A percentile compares a stretch with the other conserved stretches of the same genome.
Conservation (phyloP, 2,329 filamentous ascomycete genomes). For the Epichloe sibirici region DNA sequence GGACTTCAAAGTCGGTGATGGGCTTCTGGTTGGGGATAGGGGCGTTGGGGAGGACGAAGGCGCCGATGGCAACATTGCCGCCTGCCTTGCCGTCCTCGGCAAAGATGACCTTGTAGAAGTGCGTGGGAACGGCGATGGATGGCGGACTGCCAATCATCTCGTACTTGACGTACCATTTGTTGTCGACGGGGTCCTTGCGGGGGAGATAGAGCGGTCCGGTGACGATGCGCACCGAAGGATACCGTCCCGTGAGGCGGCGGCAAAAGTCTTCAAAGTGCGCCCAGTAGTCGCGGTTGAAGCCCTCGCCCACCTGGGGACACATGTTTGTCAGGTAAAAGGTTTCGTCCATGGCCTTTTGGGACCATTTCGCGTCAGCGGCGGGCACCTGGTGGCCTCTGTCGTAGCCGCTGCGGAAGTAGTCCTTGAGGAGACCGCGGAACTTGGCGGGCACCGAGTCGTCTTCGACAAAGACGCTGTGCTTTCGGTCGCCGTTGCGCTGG, state of each 20-base stretch:
- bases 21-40: conserved; percentile 78
- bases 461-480: conserved; percentile 72
- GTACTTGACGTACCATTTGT: conserved; percentile 91
- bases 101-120: conserved; percentile 99
- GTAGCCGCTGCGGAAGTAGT: conserved; percentile 92
- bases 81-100: conserved; percentile 65
- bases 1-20: conserved; percentile 86
- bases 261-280: conserved; percentile 98
- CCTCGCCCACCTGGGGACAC: conserved; percentile 95
- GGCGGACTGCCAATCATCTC: conserved; percentile 92
- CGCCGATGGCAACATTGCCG: conserved; percentile 76
- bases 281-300: conserved; percentile 99
- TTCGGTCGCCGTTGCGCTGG: conserved; percentile 65
- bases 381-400: conserved; percentile 96
- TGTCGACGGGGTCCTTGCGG: conserved; percentile 65
- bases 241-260: conserved; percentile 63
- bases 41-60: conserved; percentile 91
- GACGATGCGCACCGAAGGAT: conserved; percentile 80
- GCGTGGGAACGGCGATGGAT: conserved; percentile 89
- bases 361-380: conserved; percentile 93
- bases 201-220: conserved; percentile 92
- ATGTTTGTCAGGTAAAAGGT: conserved; percentile 93
- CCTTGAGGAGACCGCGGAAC: conserved; percentile 81
- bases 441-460: conserved; percentile 67
- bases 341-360: conserved; percentile 83